These are phyloP conservation scores for Ganoderma multipileum DNA, from an alignment of 1,284 basidiomycete species.

Conservation along the genomic window DNA sequence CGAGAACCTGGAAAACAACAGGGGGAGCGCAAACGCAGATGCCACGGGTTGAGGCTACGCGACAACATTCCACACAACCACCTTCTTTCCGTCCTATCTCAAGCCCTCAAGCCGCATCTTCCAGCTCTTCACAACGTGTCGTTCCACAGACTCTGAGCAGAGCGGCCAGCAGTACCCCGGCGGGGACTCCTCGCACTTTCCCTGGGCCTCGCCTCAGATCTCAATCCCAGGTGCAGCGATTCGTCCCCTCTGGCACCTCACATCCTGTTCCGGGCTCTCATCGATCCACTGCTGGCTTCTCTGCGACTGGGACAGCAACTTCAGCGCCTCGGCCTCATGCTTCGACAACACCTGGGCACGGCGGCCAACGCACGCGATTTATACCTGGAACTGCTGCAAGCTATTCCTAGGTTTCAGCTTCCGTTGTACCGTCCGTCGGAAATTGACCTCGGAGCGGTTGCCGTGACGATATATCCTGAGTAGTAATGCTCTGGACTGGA, in stretches of 20 bases:
- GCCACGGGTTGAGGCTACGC: constrained; percentile 5
- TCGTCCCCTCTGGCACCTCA: constrained; percentile 17
- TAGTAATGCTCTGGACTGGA: neutral
- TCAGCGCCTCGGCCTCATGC: constrained; percentile 22
- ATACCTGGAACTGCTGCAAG: constrained; percentile 16
- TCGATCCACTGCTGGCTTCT: constrained; percentile 15
- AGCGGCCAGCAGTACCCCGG: constrained; percentile 8
- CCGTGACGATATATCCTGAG: neutral
- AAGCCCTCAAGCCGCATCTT: constrained; percentile 17
- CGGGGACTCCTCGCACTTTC: constrained; percentile 30
- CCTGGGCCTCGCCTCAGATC: constrained; percentile 15
- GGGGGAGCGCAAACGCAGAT: constrained; percentile 20
- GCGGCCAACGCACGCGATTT: constrained; percentile 32
- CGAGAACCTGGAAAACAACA: constrained; percentile 8
- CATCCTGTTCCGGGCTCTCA: constrained; percentile 12
- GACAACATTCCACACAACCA: constrained; percentile 13
- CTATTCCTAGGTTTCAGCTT: constrained; percentile 1
- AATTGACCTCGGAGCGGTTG: neutral
- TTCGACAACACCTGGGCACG: constrained; percentile 21
- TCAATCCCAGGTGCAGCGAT: constrained; percentile 27
- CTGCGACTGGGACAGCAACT: constrained; percentile 6
- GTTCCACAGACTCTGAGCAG: constrained; percentile 24
- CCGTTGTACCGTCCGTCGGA: too few relatives aligned
- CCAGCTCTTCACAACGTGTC: constrained; percentile 26
- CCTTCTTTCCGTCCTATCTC: constrained; percentile 24